A percentile compares a stretch with the other conserved stretches of the same genome.
Evolutionary conservation across 305 asterid genomes (phyloP).

Genomic region (Fraxinus platypoda): DNA sequence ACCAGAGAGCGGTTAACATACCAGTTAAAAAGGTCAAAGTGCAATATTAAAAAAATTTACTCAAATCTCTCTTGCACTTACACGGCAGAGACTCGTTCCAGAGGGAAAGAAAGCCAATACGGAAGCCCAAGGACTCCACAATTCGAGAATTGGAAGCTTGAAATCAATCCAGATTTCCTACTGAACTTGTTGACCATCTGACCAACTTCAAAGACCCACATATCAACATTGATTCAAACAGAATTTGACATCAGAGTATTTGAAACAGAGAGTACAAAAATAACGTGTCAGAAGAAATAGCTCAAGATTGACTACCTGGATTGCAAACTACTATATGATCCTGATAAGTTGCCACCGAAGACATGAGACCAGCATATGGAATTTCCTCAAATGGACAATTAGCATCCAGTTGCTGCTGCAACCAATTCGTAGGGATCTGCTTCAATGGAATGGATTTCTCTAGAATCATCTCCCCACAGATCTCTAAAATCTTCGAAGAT

Average conservation of each 20-base stretch:
- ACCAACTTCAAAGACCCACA: conserved; percentile 61
- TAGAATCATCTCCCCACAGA: conserved; percentile 63
- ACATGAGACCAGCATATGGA: conserved; percentile 68
- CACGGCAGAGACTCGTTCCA: conserved; percentile 65
- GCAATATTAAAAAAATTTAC: conserved; percentile 14
- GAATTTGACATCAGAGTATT: background rate
- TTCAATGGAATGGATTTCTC: conserved; percentile 62
- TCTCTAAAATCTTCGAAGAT: conserved; percentile 75
- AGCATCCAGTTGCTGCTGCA: conserved; percentile 43
- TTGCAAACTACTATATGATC: conserved; percentile 64
- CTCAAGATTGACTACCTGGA: conserved; percentile 53
- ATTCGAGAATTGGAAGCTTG: conserved; percentile 62
- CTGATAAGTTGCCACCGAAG: conserved; percentile 57
- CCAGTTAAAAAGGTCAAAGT: conserved; percentile 18
- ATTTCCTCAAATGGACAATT: conserved; percentile 47
- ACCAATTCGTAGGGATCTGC: conserved; percentile 60
- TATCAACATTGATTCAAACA: conserved; percentile 31
- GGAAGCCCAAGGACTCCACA: conserved; percentile 85
- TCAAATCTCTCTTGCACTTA: conserved; percentile 34
- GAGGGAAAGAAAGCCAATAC: conserved; percentile 69
- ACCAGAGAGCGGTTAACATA: conserved; percentile 19
- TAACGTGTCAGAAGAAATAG: conserved; percentile 6
- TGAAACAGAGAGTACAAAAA: conserved; percentile 4
- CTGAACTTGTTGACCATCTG: conserved; percentile 62
- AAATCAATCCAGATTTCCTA: conserved; percentile 47